Evolutionary conservation across 1,284 basidiomycete genomes (phyloP).

Genomic region (Cryptococcus sp.): DNA sequence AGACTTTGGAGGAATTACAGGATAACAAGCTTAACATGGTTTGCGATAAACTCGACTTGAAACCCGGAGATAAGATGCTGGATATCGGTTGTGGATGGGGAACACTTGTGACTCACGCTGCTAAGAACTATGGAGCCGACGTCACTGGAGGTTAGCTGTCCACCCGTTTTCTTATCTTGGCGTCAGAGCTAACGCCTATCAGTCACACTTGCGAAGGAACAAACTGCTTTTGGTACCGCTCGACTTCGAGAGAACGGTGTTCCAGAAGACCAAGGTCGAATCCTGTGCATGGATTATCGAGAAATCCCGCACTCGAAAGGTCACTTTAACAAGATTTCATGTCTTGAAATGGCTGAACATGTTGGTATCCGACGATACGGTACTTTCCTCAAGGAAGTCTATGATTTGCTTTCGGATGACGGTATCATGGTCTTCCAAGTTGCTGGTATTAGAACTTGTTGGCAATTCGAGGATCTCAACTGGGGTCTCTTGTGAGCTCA

Average conservation of each 20-base stretch:
- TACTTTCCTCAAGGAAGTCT: conserved; percentile 84
- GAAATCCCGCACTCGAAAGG: conserved; percentile 79
- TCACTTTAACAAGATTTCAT: conserved; percentile 90
- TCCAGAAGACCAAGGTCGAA: conserved; percentile 70
- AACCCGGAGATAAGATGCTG: conserved; percentile 76
- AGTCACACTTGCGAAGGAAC: conserved; percentile 86
- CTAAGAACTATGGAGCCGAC: conserved; percentile 94
- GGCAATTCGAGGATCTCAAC: conserved; percentile 97
- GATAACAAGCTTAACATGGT: conserved; percentile 97
- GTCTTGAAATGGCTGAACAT: conserved; percentile 98
- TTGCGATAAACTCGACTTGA: conserved; percentile 87
- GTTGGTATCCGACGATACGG: conserved; percentile 93
- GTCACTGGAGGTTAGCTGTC: conserved; percentile 64
- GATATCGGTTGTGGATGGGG: conserved; percentile 98
- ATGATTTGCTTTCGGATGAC: conserved; percentile 89
- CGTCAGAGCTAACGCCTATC: background rate
- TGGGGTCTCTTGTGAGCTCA: conserved; percentile 59
- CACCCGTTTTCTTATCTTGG: background rate
- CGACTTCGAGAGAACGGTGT: conserved; percentile 80
- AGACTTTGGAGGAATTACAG: conserved; percentile 92
- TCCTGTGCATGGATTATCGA: conserved; percentile 91
- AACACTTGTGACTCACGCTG: conserved; percentile 87
- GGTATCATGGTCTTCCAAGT: conserved; percentile 95
- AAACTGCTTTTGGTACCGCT: conserved; percentile 86
- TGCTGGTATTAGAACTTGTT: conserved; percentile 83